phyloP scores from a whole-genome alignment of 306 rosid species.

The Trifolium pratense region DNA sequence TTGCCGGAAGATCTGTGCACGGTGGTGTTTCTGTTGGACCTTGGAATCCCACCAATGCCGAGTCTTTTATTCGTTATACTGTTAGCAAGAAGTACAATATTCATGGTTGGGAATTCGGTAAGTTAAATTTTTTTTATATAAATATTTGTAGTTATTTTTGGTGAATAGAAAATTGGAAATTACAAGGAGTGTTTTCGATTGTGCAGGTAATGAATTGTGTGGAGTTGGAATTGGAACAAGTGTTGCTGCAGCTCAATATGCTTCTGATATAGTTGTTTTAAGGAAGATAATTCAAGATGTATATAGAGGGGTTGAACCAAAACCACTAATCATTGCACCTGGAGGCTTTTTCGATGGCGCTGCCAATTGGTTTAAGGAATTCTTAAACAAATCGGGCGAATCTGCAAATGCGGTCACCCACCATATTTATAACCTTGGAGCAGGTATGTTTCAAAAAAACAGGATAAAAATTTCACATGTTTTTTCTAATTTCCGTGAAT shows the following conservation, averaged over 20 bases:
- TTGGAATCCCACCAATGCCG: slow-evolving; percentile 77
- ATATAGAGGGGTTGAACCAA: slow-evolving; percentile 53
- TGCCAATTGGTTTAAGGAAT: slow-evolving; percentile 69
- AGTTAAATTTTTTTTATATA: slow-evolving; percentile 39
- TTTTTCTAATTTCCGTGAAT: slow-evolving; percentile 1
- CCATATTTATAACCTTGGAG: slow-evolving; percentile 91
- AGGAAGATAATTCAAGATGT: slow-evolving; percentile 53
- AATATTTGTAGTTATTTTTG: slow-evolving; percentile 10
- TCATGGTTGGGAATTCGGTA: slow-evolving; percentile 97
- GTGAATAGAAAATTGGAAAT: slow-evolving; percentile 3
- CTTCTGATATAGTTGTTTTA: slow-evolving; percentile 61
- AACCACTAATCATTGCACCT: slow-evolving; percentile 83
- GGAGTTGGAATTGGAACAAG: slow-evolving; percentile 83
- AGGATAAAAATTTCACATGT: slow-evolving; percentile 16
- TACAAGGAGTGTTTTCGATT: slow-evolving; percentile 6
- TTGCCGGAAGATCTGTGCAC: slow-evolving; percentile 56
- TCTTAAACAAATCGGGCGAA: slow-evolving; percentile 52
- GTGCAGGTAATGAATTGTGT: slow-evolving; percentile 81
- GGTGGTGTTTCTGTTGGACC: slow-evolving; percentile 60
- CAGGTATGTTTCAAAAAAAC: slow-evolving; percentile 57
- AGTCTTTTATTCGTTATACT: slow-evolving; percentile 77
- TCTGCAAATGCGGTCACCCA: slow-evolving; percentile 64
- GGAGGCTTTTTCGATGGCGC: slow-evolving; percentile 81
- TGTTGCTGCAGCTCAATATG: slow-evolving; percentile 72
- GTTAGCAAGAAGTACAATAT: slow-evolving; percentile 68